phyloP scores from a whole-genome alignment of 139 green algal species.

The Chlorella sp. region DNA sequence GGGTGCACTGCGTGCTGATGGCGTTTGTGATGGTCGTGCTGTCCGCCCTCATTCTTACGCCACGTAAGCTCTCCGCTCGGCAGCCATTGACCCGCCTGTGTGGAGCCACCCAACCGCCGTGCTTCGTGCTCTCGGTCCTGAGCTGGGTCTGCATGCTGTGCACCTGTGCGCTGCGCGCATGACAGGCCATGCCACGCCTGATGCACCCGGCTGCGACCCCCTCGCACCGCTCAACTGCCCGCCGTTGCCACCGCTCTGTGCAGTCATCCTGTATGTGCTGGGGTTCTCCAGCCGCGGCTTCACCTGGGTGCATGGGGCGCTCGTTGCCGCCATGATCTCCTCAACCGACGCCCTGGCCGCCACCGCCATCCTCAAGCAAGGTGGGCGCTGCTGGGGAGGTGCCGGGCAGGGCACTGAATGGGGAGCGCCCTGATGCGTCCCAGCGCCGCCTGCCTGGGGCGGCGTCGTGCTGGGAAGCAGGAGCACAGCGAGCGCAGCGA shows the following conservation, averaged over 20 bases:
- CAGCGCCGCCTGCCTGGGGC: too few relatives aligned
- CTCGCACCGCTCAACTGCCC: too few relatives aligned
- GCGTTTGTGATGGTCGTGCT: slow-evolving; percentile 76
- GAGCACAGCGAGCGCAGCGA: too few relatives aligned
- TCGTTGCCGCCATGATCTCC: slow-evolving; percentile 80
- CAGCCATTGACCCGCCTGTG: not conserved
- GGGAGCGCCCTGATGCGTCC: too few relatives aligned
- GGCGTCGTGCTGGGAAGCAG: too few relatives aligned
- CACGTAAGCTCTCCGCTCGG: slow-evolving; percentile 11
- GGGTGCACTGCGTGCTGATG: slow-evolving; percentile 67
- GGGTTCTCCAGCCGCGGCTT: slow-evolving; percentile 63
- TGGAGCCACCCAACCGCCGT: not conserved
- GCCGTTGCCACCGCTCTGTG: not conserved
- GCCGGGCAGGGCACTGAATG: slow-evolving; percentile 36
- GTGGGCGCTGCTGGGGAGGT: slow-evolving; percentile 69
- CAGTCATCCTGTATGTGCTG: slow-evolving; percentile 79
- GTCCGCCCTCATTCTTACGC: slow-evolving; percentile 67
- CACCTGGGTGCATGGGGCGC: slow-evolving; percentile 71
- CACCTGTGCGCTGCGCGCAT: too few relatives aligned
- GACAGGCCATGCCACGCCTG: too few relatives aligned
- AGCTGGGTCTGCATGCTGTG: not conserved
- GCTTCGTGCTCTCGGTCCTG: not conserved
- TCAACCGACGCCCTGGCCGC: slow-evolving; percentile 86
- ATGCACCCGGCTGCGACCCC: too few relatives aligned
- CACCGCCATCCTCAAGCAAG: slow-evolving; percentile 69